Conservation (phyloP, 2,329 filamentous ascomycete species). For the Hymenoscyphus fructigenus region DNA sequence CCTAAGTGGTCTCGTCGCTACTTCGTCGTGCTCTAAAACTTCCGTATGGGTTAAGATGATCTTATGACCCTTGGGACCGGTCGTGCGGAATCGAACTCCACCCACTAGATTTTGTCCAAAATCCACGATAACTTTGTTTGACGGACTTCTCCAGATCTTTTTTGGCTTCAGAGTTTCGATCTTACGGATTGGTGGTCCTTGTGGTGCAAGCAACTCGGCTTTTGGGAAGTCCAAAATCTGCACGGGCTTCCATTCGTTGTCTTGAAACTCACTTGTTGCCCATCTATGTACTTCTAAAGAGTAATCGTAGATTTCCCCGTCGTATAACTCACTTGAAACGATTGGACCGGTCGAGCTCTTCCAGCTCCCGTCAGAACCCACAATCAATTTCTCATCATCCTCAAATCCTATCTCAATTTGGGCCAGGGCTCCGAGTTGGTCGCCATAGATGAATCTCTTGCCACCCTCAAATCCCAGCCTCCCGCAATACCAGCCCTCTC, state of each 20-base stretch:
- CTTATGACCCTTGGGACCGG: constrained; percentile 40
- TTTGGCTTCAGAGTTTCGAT: constrained; percentile 38
- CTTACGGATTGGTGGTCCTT: constrained; percentile 45
- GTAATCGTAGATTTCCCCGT: constrained; percentile 53
- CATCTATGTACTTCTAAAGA: constrained; percentile 35
- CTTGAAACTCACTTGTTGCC: constrained; percentile 29
- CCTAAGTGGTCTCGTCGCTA: constrained; percentile 42
- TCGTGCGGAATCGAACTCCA: constrained; percentile 42
- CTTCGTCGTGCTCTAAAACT: constrained; percentile 45
- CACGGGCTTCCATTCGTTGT: constrained; percentile 34
- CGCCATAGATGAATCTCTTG: constrained; percentile 41
- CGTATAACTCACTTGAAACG: constrained; percentile 43
- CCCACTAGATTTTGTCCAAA: constrained; percentile 61
- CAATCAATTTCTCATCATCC: constrained; percentile 33
- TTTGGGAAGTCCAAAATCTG: constrained; percentile 34
- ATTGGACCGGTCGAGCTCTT: constrained; percentile 37
- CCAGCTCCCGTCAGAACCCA: constrained; percentile 44
- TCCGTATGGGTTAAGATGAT: constrained; percentile 46
- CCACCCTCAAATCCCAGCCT: constrained; percentile 39
- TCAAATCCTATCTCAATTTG: constrained; percentile 41
- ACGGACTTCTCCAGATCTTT: constrained; percentile 39
- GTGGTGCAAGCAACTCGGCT: constrained; percentile 41
- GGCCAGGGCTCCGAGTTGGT: constrained; percentile 41
- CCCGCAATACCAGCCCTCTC: constrained; percentile 51
- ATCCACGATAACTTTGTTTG: constrained; percentile 49